Base-by-base conservation (phyloP, 495 filamentous ascomycete genomes). In the Paragyromitra xinjiangensis region DNA sequence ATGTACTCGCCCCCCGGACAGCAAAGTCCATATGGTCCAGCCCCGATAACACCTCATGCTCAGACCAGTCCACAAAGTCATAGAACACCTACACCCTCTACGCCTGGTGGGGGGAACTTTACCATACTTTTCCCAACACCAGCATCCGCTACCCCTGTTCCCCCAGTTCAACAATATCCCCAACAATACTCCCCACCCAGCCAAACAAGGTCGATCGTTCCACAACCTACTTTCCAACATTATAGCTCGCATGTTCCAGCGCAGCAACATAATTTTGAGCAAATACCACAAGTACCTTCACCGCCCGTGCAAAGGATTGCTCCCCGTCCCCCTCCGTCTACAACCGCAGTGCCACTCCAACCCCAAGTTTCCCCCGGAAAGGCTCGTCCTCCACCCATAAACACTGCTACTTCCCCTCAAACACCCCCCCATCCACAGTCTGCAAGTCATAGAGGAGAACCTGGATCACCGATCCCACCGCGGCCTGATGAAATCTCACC, bases 401-500 rank as follows among this genome's bases (percentile, higher is more conserved):
- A 70, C 8, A 80, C 77, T 3, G 29, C 51, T 26, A 8, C 50
- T 40, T 66, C 78, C 19, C 64, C 48, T n/a, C 53, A 45, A n/a
- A 61, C 56, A 5, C 55, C 68, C 19, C 45, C 70, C 19, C 48
- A 66, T 3, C 16, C 40, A 16, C 66, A 80, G 5, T 51, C 70
- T 42, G 34, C 62, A 51, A 64, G 55, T 14, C 66, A 71, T 48
- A 71, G 42, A 14, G 75, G 75, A 37, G 77, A 79, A 48, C 81
- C 81, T 65, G 81, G 81, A 45, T 82, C 81, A 19, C 81, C 81
- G 2, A 77, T 80, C 24, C 81, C 75, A 34, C 81, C 81, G 56
- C 67, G 81, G 12, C 77, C 81, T 45, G 81, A 78, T 48, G 81
- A 82, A 48, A 82, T 82, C 14, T 82, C 81, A 26, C 81, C 81